A percentile compares a stretch with the other conserved stretches of the same genome.
phyloP scores from a whole-genome alignment of 768 basidiomycete genomes.

The Gymnopilus dilepis region DNA sequence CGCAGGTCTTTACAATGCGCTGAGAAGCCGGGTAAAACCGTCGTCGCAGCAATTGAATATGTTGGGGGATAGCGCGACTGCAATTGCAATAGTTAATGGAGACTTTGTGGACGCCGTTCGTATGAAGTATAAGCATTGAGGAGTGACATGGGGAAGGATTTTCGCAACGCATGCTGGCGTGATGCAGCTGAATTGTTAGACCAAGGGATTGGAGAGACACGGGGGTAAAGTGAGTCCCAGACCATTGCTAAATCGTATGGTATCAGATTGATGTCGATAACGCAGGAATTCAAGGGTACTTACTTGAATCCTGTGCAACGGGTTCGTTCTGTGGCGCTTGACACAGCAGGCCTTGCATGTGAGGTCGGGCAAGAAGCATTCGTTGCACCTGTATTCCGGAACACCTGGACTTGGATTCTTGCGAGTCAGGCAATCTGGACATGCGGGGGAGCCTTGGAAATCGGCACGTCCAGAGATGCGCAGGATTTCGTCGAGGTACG shows the following conservation, averaged over 20 bases:
- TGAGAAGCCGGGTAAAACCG: conserved; percentile 8
- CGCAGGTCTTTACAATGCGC: background rate
- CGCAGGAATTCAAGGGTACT: background rate
- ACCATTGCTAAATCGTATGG: conserved; percentile 1
- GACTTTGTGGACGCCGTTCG: conserved; percentile 9
- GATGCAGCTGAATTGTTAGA: conserved; percentile 6
- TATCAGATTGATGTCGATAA: background rate
- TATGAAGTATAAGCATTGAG: conserved; percentile 3
- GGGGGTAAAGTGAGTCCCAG: background rate
- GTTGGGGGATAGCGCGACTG: background rate
- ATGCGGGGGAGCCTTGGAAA: too few relatives aligned
- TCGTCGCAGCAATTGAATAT: conserved; percentile 10
- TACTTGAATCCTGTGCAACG: conserved; percentile 11
- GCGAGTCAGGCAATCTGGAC: too few relatives aligned
- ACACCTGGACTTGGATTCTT: too few relatives aligned
- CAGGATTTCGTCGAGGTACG: too few relatives aligned
- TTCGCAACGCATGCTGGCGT: background rate
- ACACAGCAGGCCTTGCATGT: conserved; percentile 8
- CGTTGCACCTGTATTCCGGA: background rate
- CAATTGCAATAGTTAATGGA: conserved; percentile 10
- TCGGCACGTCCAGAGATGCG: too few relatives aligned
- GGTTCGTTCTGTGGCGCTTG: conserved; percentile 6
- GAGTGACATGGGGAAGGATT: conserved; percentile 5
- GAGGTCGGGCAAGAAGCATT: conserved; percentile 8
- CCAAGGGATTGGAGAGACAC: background rate